Percentiles rank a stretch among this genome's conserved stretches.
Conservation (phyloP, 1,284 basidiomycete genomes). For the Rhodotorula glutinis region DNA sequence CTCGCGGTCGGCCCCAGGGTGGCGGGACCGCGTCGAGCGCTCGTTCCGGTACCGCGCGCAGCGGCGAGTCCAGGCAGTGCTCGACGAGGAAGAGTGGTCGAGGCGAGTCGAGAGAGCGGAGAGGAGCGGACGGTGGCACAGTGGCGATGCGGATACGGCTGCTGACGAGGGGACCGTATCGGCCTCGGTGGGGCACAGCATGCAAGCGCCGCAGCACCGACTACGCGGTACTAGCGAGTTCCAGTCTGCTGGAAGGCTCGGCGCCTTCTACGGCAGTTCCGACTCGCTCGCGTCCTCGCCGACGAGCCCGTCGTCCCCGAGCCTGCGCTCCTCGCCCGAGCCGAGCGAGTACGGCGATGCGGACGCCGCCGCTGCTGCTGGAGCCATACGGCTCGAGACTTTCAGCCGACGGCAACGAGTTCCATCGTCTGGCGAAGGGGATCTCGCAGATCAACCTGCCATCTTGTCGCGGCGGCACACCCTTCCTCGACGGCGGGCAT, state of each 20-base stretch:
- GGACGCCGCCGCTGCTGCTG: constrained; percentile 10
- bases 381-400: neutral
- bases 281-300: neutral
- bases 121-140: neutral
- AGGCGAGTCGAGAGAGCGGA: neutral
- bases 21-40: constrained; percentile 1
- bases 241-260: too few species aligned
- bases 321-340: constrained; percentile 26
- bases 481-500: constrained; percentile 13
- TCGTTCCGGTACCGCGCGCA: neutral
- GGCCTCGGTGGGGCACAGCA: too few species aligned
- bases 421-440: too few species aligned
- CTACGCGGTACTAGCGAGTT: too few species aligned
- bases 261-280: constrained; percentile 10
- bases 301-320: neutral
- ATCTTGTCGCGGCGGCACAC: constrained; percentile 25
- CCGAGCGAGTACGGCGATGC: constrained; percentile 27
- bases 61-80: constrained; percentile 1
- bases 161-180: neutral
- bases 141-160: too few species aligned
- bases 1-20: neutral
- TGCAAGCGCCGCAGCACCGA: too few species aligned
- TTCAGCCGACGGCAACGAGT: neutral
- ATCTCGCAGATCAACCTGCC: neutral
- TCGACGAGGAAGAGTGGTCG: constrained; percentile 2